Conservation (phyloP, 768 basidiomycete genomes). For the Leccinum rimulosum region DNA sequence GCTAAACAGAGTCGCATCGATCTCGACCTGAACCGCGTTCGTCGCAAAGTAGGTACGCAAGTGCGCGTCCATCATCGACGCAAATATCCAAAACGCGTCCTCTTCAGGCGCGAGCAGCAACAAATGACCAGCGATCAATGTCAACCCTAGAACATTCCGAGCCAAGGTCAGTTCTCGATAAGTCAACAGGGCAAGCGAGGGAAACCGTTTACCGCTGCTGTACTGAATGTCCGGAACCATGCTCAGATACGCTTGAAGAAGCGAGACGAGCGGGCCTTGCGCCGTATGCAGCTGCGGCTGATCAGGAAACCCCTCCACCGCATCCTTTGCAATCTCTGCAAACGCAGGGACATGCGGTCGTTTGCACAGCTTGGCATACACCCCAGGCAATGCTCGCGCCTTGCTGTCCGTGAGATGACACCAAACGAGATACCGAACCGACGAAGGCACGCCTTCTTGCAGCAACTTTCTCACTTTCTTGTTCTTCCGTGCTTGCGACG, state of each 20-base stretch:
- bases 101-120: constrained; percentile 78
- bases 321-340: constrained; percentile 59
- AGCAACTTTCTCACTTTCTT: constrained; percentile 78
- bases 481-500: constrained; percentile 67
- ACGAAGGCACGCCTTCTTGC: constrained; percentile 77
- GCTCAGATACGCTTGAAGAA: constrained; percentile 71
- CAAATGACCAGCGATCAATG: constrained; percentile 68
- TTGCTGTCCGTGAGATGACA: constrained; percentile 76
- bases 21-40: constrained; percentile 61
- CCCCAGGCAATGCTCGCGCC: constrained; percentile 61
- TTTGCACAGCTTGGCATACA: constrained; percentile 63
- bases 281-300: constrained; percentile 58
- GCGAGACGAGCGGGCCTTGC: constrained; percentile 52
- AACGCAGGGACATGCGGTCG: constrained; percentile 50
- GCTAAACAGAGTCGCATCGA: constrained; percentile 70
- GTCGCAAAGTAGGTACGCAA: constrained; percentile 75
- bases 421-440: constrained; percentile 85
- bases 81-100: constrained; percentile 89
- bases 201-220: constrained; percentile 45
- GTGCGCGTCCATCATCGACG: constrained; percentile 82
- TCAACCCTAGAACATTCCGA: constrained; percentile 47
- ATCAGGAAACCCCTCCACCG: constrained; percentile 50
- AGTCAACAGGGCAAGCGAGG: neutral
- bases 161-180: neutral
- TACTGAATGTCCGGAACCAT: constrained; percentile 88